Conservation (phyloP, 352 stramenopile species). For the Globisporangium middletonii region DNA sequence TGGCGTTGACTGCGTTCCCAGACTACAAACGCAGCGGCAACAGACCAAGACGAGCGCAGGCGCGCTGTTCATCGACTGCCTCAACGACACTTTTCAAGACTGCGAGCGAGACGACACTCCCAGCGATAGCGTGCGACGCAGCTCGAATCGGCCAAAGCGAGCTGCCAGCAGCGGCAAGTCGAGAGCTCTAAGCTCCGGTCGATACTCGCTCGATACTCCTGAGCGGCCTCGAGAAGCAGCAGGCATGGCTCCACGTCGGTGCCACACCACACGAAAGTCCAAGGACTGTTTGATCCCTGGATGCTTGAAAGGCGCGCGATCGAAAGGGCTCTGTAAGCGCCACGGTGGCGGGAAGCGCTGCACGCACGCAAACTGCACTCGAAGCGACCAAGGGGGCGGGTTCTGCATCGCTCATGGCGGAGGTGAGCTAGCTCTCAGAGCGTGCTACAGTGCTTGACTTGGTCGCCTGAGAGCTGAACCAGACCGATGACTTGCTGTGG, state of each 20-base stretch:
- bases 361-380: constrained; percentile 37
- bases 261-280: constrained; percentile 47
- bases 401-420: constrained; percentile 80
- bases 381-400: constrained; percentile 82
- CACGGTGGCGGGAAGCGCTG: constrained; percentile 82
- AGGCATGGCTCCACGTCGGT: constrained; percentile 10
- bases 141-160: background rate
- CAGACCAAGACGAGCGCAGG: background rate
- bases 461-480: background rate
- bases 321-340: constrained; percentile 78
- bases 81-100: background rate
- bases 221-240: background rate
- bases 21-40: background rate
- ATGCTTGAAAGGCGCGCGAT: constrained; percentile 71
- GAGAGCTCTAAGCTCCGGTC: constrained; percentile 11
- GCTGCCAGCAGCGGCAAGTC: background rate
- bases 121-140: background rate
- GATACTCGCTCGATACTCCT: constrained; percentile 32
- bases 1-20: background rate
- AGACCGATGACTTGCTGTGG: background rate
- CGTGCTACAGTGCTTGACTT: background rate
- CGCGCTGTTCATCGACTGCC: background rate
- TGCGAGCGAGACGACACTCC: background rate
- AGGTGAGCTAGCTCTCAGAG: constrained; percentile 29
- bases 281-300: constrained; percentile 65